These are phyloP conservation scores for Somion occarium DNA, from an alignment of 1,284 basidiomycete genomes.

Conservation along the genomic window DNA sequence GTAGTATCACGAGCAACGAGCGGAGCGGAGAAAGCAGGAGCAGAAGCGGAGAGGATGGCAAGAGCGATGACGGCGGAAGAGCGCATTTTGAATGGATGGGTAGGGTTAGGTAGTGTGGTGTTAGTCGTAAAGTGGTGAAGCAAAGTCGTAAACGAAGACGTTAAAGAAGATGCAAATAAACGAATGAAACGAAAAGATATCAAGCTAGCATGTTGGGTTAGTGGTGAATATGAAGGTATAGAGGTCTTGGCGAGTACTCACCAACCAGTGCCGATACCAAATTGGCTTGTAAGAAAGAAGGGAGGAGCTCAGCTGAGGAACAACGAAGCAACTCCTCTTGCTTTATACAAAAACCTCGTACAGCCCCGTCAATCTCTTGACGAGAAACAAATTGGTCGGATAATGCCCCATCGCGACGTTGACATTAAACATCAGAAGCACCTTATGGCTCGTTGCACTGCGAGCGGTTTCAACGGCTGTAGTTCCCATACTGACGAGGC, in stretches of 20 bases:
- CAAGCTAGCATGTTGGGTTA: not conserved
- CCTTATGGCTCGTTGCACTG: no score
- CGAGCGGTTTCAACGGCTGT: no score
- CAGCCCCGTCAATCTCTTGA: no score
- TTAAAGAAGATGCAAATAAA: slow-evolving; percentile 9
- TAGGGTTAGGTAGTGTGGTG: not conserved
- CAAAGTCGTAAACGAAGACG: slow-evolving; percentile 7
- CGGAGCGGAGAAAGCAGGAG: slow-evolving; percentile 10
- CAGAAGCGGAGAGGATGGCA: slow-evolving; percentile 8
- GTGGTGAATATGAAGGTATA: not conserved
- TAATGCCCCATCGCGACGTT: no score
- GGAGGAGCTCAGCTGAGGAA: not conserved
- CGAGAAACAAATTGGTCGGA: no score
- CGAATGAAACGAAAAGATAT: slow-evolving; percentile 9
- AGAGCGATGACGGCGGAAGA: slow-evolving; percentile 13
- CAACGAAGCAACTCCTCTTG: no score
- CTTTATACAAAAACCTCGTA: no score
- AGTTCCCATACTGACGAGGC: no score
- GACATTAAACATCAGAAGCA: no score
- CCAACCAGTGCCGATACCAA: slow-evolving; percentile 14
- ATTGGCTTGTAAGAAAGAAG: not conserved
- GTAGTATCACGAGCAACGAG: slow-evolving; percentile 4
- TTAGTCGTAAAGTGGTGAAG: slow-evolving; percentile 5
- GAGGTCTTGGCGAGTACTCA: slow-evolving; percentile 5
- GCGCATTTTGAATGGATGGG: slow-evolving; percentile 9